Conservation (phyloP, 169 alveolate genomes). For the Plasmodium billcollinsi region DNA sequence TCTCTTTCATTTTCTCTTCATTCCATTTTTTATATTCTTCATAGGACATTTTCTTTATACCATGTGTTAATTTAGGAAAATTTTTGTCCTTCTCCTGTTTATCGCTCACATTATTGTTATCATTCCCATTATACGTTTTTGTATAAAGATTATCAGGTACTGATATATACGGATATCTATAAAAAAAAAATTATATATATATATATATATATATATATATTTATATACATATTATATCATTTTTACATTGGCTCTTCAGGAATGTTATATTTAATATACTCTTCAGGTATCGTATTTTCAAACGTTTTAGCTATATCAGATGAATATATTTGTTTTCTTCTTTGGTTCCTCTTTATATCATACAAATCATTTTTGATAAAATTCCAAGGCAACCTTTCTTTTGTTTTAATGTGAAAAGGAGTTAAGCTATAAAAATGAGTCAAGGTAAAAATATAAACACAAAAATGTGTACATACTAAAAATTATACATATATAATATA, state of each 20-base stretch:
- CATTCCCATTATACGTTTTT: background rate
- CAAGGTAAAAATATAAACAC: background rate
- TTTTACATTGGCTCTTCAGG: slow-evolving; percentile 67
- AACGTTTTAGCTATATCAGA: slow-evolving; percentile 8
- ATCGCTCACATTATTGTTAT: background rate
- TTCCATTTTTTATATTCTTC: slow-evolving; percentile 24
- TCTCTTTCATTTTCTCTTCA: slow-evolving; percentile 4
- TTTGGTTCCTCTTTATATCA: slow-evolving; percentile 11
- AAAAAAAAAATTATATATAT: background rate
- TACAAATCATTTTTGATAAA: slow-evolving; percentile 7
- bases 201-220: slow-evolving; percentile 5
- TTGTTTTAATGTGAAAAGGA: slow-evolving; percentile 7
- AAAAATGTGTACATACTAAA: background rate
- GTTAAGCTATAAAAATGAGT: background rate
- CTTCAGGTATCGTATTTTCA: slow-evolving; percentile 37
- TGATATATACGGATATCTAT: slow-evolving; percentile 47
- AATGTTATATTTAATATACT: slow-evolving; percentile 45
- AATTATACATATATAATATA: background rate
- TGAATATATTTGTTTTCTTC: slow-evolving; percentile 3
- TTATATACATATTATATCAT: background rate
- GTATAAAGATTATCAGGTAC: slow-evolving; percentile 52
- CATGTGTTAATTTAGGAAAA: background rate
- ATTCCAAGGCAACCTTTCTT: background rate
- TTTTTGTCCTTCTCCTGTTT: background rate
- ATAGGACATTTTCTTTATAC: background rate